phyloP scores from a whole-genome alignment of 106 monocot species.

The Gastrodia elata region DNA sequence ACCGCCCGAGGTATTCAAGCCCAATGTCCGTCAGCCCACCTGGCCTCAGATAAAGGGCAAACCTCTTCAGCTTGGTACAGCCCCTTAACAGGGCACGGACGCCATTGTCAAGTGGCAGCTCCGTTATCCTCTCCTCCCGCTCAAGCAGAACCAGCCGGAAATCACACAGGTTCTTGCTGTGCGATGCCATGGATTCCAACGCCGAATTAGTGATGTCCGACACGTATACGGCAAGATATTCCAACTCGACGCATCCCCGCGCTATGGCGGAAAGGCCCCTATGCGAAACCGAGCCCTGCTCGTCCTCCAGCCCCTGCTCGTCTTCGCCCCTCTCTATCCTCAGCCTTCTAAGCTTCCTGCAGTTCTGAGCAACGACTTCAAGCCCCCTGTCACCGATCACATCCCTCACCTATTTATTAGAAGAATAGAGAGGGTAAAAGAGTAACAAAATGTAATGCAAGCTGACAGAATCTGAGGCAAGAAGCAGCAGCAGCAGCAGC shows the following conservation, averaged over 20 bases:
- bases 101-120: slow-evolving; percentile 81
- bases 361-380: slow-evolving; percentile 59
- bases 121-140: slow-evolving; percentile 48
- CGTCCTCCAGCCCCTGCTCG: slow-evolving; percentile 78
- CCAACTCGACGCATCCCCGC: slow-evolving; percentile 62
- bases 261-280: slow-evolving; percentile 61
- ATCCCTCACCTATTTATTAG: slow-evolving; percentile 50
- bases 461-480: not conserved
- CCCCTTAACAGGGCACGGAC: slow-evolving; percentile 64
- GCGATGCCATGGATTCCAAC: slow-evolving; percentile 51
- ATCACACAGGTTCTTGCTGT: slow-evolving; percentile 60
- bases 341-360: slow-evolving; percentile 61
- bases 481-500: not conserved
- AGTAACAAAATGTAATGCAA: not conserved
- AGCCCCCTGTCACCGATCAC: slow-evolving; percentile 85
- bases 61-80: slow-evolving; percentile 66
- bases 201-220: slow-evolving; percentile 79
- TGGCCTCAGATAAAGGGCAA: slow-evolving; percentile 72
- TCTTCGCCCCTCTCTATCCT: slow-evolving; percentile 87
- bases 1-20: slow-evolving; percentile 54
- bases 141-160: slow-evolving; percentile 76
- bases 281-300: slow-evolving; percentile 79
- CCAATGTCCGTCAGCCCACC: slow-evolving; percentile 74
- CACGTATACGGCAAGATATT: slow-evolving; percentile 78
- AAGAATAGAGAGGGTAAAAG: not conserved